These are phyloP conservation scores for Suillus tomentosus DNA, from an alignment of 768 basidiomycete species.

Conservation along the genomic window DNA sequence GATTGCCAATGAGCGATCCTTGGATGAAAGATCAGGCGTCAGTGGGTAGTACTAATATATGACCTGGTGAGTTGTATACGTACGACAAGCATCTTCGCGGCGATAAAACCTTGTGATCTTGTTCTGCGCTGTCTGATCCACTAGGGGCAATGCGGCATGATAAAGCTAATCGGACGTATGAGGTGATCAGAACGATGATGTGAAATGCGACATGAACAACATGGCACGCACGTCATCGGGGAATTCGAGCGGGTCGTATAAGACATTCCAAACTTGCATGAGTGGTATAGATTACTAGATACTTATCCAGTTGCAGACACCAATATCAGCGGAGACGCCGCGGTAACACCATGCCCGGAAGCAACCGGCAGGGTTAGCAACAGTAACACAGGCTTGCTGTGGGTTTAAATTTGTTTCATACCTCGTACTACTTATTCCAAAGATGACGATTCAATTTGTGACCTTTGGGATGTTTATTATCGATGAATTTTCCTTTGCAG, in stretches of 20 bases:
- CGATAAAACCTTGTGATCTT: slow-evolving; percentile 69
- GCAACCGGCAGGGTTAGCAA: slow-evolving; percentile 1
- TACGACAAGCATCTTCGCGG: slow-evolving; percentile 77
- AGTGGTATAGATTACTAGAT: slow-evolving; percentile 14
- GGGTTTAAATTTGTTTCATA: background rate
- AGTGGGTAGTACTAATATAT: background rate
- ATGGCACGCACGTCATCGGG: slow-evolving; percentile 37
- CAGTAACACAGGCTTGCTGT: slow-evolving; percentile 17
- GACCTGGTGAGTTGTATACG: slow-evolving; percentile 24
- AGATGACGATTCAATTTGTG: slow-evolving; percentile 42
- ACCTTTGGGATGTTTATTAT: slow-evolving; percentile 92
- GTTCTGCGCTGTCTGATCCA: slow-evolving; percentile 58
- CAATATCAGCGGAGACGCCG: slow-evolving; percentile 13
- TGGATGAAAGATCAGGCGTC: slow-evolving; percentile 6
- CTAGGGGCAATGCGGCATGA: slow-evolving; percentile 52
- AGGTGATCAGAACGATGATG: slow-evolving; percentile 13
- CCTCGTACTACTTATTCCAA: background rate
- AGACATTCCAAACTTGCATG: slow-evolving; percentile 47
- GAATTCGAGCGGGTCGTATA: slow-evolving; percentile 37
- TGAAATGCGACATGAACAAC: slow-evolving; percentile 10
- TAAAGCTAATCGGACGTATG: slow-evolving; percentile 53
- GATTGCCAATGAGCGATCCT: slow-evolving; percentile 80
- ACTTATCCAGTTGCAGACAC: slow-evolving; percentile 9
- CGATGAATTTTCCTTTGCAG: slow-evolving; percentile 71
- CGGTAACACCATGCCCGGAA: slow-evolving; percentile 4